Evolutionary conservation across 345 rosid genomes (phyloP), one percentile per base, ranked within the genome.

Genomic region (Pugionium cornutum): DNA sequence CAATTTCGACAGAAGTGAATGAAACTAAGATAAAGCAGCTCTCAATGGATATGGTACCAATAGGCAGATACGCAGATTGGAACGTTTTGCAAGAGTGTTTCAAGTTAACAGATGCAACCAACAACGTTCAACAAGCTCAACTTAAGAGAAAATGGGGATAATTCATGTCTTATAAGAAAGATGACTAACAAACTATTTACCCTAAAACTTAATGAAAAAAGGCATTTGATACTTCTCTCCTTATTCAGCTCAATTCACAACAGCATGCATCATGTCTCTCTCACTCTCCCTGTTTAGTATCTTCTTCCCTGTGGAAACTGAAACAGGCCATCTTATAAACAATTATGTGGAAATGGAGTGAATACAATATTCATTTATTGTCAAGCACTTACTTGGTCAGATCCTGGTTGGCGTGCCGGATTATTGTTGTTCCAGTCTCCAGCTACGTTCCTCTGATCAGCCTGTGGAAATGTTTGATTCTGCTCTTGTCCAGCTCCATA

Each of bases 401-500:
- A n/a, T 10, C 79, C 77, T 0, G 79, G 54, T 63, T 76, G 84
- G 53, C 80, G 86, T 50, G 34, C 53, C 29, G 86, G 74, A 47
- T 50, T 58, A 55, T 69, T 55, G 75, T 59, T 68, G 79, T 76
- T 57, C 52, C 81, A 76, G 39, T 72, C 86, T 43, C 18, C 18
- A 18, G 18, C 18, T 18, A 9, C 37, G 35, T 64, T 79, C 69
- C 75, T 77, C 77, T 76, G 81, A 35, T 70, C 83, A 58, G 54
- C 62, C 63, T 64, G 87, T 6, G 88, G 57, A 50, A 69, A 67
- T 36, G 77, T 52, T 68, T 75, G 79, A 31, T 27, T 63, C 47
- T 26, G 72, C 70, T 10, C 39, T 64, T 49, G 74, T 47, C 70
- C 69, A 57, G 83, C 58, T 29, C 81, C 79, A 65, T 55, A 64